Conservation (phyloP, 2,329 filamentous ascomycete species). For the Aquanectria penicillioides region DNA sequence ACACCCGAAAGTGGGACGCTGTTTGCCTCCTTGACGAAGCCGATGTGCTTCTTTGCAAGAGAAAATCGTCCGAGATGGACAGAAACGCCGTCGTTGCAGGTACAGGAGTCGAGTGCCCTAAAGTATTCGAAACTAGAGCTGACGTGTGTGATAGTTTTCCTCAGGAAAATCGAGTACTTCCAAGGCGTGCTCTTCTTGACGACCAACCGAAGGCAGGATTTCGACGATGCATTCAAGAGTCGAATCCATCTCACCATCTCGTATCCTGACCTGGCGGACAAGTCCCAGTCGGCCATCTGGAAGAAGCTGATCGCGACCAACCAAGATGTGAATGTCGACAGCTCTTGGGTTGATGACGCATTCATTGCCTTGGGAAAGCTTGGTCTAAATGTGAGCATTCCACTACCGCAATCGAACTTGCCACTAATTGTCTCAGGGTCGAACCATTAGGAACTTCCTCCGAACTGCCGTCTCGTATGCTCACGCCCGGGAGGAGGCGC, state of each 20-base stretch:
- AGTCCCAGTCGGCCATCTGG: constrained; percentile 4
- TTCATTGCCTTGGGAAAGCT: constrained; percentile 8
- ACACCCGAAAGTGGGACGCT: neutral
- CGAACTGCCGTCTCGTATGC: constrained; percentile 15
- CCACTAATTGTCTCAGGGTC: constrained; percentile 2
- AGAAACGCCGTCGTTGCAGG: constrained; percentile 10
- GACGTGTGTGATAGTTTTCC: no score
- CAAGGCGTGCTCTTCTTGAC: constrained; percentile 14
- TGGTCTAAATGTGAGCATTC: constrained; percentile 1
- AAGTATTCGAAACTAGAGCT: no score
- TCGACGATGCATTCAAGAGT: constrained; percentile 15
- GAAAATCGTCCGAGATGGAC: constrained; percentile 14
- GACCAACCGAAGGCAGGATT: constrained; percentile 9
- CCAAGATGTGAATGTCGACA: neutral
- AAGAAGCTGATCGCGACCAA: constrained; percentile 9
- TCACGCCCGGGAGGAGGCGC: neutral
- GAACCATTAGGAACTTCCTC: constrained; percentile 5
- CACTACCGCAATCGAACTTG: no score
- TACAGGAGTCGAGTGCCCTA: neutral
- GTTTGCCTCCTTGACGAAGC: constrained; percentile 13
- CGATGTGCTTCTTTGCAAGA: constrained; percentile 13
- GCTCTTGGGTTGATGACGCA: constrained; percentile 1
- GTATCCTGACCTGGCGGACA: constrained; percentile 4
- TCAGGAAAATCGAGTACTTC: constrained; percentile 14
- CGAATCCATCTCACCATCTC: constrained; percentile 14